Evolutionary conservation across 139 green algal genomes (phyloP), one percentile per base, ranked within the genome.

Genomic region (Coelastrella sp.): DNA sequence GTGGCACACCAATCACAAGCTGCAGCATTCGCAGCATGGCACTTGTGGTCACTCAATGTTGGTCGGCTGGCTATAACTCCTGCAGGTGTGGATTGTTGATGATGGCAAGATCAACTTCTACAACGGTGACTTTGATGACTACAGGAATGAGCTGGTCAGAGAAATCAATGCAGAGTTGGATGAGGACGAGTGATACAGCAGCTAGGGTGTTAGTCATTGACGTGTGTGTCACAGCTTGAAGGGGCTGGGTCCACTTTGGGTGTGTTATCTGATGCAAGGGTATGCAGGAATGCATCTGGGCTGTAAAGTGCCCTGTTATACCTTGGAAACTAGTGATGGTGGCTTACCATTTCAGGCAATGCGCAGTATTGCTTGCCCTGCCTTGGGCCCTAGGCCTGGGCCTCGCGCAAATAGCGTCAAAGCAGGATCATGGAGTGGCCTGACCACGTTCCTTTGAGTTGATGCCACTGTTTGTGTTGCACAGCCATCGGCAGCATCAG

Each of bases 1-100:
- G 32, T 47, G 32, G 32, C 32, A 47, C 32, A 47, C 32, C 32
- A 47, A 47, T 47, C 32, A 47, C 32, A 47, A 47, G 32, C 32
- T 47, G 32, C 32, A 47, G 32, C 32, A 47, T 47, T 47, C 32
- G 32, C 32, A 47, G 32, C 32, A 47, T 47, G 32, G 32, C 32
- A 47, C 32, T 47, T 47, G 32, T 47, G 32, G 32, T 47, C 32
- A 47, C 32, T 47, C 32, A 47, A 47, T 47, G 32, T 47, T 47
- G 32, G 32, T 47, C 0, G 32, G 32, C 32, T 47, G 32, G 32
- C 32, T 47, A 47, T 80, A 6, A 17, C 14, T 10, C 6, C 74
- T 64, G 77, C 92, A 99, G 94, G 98, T 99, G 78, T 99, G 98
- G 98, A 95, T 99, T 32, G 98, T 99, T 73, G 98, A 99, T 59